phyloP scores from a whole-genome alignment of 2,329 filamentous ascomycete species.

The Cladosporium sp. region DNA sequence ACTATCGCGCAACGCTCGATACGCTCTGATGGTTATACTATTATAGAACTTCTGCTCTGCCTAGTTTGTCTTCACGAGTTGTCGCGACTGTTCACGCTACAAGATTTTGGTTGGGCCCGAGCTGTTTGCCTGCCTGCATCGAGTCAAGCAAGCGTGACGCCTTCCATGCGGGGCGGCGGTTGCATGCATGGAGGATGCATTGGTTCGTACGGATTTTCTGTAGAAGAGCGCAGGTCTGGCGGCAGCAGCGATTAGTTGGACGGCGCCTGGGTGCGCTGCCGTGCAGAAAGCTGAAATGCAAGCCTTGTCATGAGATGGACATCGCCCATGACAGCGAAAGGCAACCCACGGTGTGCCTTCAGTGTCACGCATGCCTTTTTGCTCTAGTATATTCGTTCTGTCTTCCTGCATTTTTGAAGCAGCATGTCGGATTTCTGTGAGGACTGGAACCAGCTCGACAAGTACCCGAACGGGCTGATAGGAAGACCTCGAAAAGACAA shows the following conservation, averaged over 20 bases:
- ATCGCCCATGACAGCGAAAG: too few relatives aligned
- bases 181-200: constrained; percentile 3
- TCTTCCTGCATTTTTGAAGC: not conserved
- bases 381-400: not conserved
- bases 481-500: not conserved
- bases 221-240: not conserved
- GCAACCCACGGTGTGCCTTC: too few relatives aligned
- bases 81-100: too few relatives aligned
- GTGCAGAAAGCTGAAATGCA: constrained; percentile 1
- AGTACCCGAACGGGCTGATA: constrained; percentile 3
- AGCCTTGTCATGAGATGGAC: not conserved
- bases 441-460: not conserved
- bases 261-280: not conserved
- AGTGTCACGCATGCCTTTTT: too few relatives aligned
- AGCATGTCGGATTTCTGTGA: constrained; percentile 10
- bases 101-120: too few relatives aligned
- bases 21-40: too few relatives aligned
- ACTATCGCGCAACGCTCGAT: too few relatives aligned
- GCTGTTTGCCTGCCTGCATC: too few relatives aligned
- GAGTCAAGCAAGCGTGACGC: too few relatives aligned
- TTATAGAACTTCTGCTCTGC: too few relatives aligned
- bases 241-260: not conserved
- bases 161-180: not conserved
- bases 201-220: not conserved
- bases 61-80: too few relatives aligned